phyloP scores from a whole-genome alignment of 768 basidiomycete genomes.

The Boletus eberwhitei region DNA sequence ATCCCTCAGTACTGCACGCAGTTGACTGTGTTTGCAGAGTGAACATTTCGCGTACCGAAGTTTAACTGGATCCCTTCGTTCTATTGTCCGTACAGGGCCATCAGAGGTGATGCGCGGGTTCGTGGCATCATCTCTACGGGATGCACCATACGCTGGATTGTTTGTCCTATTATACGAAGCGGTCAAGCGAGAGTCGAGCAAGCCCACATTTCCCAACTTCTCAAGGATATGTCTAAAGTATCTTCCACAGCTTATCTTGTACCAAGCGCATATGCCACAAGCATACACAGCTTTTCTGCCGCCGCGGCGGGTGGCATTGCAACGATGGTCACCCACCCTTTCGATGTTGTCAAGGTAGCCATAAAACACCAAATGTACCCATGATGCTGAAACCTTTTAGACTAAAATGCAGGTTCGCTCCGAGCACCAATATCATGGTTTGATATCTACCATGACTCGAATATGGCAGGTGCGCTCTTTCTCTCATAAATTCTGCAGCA shows the following conservation, averaged over 20 bases:
- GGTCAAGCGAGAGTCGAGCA: conserved; percentile 72
- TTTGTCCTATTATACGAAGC: conserved; percentile 88
- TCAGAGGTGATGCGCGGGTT: conserved; percentile 84
- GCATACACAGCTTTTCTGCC: conserved; percentile 63
- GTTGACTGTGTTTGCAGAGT: conserved; percentile 48
- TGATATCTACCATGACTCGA: conserved; percentile 58
- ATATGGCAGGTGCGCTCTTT: conserved; percentile 60
- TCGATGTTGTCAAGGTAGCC: conserved; percentile 89
- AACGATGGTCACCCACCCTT: conserved; percentile 85
- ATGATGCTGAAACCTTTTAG: conserved; percentile 35
- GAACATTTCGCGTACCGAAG: conserved; percentile 71
- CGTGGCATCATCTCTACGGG: conserved; percentile 82
- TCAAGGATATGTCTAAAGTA: conserved; percentile 6
- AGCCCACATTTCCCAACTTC: conserved; percentile 17
- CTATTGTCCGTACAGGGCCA: conserved; percentile 67
- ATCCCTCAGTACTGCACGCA: background rate
- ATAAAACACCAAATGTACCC: background rate
- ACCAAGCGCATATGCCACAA: conserved; percentile 42
- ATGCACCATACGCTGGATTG: conserved; percentile 91
- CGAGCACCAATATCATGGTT: conserved; percentile 69
- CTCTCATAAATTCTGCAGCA: background rate
- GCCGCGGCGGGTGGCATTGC: conserved; percentile 82
- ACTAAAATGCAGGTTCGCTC: conserved; percentile 92
- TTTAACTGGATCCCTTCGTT: conserved; percentile 53
- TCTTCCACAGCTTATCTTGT: conserved; percentile 37